phyloP scores from a whole-genome alignment of 306 rosid genomes.

The Trifolium pratense region DNA sequence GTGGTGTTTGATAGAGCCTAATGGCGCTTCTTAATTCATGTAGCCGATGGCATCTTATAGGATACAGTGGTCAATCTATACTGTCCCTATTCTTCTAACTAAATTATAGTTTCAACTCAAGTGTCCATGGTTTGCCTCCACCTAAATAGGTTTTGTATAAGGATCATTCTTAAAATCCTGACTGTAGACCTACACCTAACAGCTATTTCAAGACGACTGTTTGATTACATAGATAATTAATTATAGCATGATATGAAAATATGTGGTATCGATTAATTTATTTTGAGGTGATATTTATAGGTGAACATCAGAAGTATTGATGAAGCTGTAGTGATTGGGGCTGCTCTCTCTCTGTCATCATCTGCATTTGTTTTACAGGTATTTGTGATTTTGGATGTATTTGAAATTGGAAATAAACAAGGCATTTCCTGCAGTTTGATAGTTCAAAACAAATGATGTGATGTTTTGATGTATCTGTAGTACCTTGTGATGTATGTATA shows the following conservation, averaged over 20 bases:
- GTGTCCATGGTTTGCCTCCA: slow-evolving; percentile 14
- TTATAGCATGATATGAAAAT: slow-evolving; percentile 14
- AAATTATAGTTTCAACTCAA: slow-evolving; percentile 29
- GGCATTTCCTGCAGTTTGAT: slow-evolving; percentile 25
- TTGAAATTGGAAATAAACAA: slow-evolving; percentile 8
- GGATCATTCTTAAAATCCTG: slow-evolving; percentile 10
- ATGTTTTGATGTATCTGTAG: slow-evolving; percentile 34
- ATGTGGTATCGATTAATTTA: slow-evolving; percentile 13
- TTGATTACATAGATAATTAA: slow-evolving; percentile 23
- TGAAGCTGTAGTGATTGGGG: slow-evolving; percentile 98
- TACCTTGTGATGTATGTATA: slow-evolving; percentile 30
- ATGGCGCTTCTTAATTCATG: slow-evolving; percentile 2
- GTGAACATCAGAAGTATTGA: slow-evolving; percentile 97
- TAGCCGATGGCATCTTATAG: neutral
- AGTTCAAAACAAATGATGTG: neutral
- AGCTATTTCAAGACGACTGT: slow-evolving; percentile 23
- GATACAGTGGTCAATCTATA: slow-evolving; percentile 7
- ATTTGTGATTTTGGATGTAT: slow-evolving; percentile 40
- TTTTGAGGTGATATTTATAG: slow-evolving; percentile 53
- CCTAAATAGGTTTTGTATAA: slow-evolving; percentile 10
- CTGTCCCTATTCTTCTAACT: slow-evolving; percentile 9
- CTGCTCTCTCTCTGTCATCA: slow-evolving; percentile 96
- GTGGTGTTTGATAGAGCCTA: slow-evolving; percentile 10
- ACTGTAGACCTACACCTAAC: neutral
- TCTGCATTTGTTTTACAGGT: slow-evolving; percentile 99